These are phyloP conservation scores for Tylopilus orsonianus DNA, from an alignment of 1,284 basidiomycete genomes.

Conservation along the genomic window DNA sequence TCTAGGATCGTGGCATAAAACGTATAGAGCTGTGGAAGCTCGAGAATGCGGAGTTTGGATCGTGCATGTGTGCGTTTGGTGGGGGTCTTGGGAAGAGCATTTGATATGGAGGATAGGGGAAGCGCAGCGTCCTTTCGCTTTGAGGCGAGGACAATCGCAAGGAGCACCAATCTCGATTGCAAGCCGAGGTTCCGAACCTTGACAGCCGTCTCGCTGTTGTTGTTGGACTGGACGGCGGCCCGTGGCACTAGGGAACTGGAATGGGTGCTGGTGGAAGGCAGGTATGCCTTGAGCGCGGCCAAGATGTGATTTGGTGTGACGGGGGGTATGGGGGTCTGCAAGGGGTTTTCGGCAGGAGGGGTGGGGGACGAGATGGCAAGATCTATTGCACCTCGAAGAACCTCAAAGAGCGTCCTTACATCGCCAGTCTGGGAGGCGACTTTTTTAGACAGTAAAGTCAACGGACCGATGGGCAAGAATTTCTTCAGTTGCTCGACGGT, in stretches of 20 bases:
- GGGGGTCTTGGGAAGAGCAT: slow-evolving; percentile 42
- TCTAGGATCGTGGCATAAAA: slow-evolving; percentile 63
- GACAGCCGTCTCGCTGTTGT: slow-evolving; percentile 60
- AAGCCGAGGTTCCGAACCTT: slow-evolving; percentile 69
- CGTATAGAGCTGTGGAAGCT: slow-evolving; percentile 57
- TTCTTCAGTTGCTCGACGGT: slow-evolving; percentile 41
- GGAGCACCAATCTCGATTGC: slow-evolving; percentile 67
- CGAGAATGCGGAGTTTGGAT: slow-evolving; percentile 41
- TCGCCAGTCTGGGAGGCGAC: slow-evolving; percentile 76
- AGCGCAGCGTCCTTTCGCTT: slow-evolving; percentile 60
- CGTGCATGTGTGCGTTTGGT: slow-evolving; percentile 50
- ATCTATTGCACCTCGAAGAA: slow-evolving; percentile 75
- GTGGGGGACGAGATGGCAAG: slow-evolving; percentile 44
- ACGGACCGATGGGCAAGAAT: slow-evolving; percentile 59
- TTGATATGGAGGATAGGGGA: slow-evolving; percentile 41
- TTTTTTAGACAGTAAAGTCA: slow-evolving; percentile 73
- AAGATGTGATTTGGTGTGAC: slow-evolving; percentile 67
- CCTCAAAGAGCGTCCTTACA: slow-evolving; percentile 73
- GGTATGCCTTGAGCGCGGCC: slow-evolving; percentile 66
- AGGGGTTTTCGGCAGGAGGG: slow-evolving; percentile 35
- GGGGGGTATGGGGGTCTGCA: slow-evolving; percentile 41
- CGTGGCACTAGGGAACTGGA: slow-evolving; percentile 17
- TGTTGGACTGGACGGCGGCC: slow-evolving; percentile 35
- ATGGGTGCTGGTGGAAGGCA: slow-evolving; percentile 46
- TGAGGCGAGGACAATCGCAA: slow-evolving; percentile 61